Evolutionary conservation across 2,329 filamentous ascomycete species (phyloP).

Genomic region (Furcasterigmium sp.): DNA sequence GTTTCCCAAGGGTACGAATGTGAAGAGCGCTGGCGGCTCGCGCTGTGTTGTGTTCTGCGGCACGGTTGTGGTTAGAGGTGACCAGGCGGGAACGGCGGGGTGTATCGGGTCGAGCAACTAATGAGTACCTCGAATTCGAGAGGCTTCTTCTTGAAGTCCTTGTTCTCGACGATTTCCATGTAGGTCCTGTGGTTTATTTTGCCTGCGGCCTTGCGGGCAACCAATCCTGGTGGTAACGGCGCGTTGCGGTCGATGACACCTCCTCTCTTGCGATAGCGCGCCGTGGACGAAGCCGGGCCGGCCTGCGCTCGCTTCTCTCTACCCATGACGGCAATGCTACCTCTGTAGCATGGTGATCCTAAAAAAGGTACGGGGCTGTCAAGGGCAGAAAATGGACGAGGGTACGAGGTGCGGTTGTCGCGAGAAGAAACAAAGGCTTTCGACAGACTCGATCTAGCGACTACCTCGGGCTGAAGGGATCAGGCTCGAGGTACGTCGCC

Average conservation of each 20-base stretch:
- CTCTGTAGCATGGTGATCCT: not conserved
- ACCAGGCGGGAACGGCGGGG: not conserved
- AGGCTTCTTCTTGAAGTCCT: conserved; percentile 59
- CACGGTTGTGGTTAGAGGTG: conserved; percentile 16
- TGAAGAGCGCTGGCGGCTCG: conserved; percentile 54
- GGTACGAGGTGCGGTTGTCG: not conserved
- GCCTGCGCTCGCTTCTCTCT: conserved; percentile 11
- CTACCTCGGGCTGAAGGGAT: too few relatives aligned
- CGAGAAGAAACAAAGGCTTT: not conserved
- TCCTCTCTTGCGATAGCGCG: conserved; percentile 8
- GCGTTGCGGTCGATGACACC: conserved; percentile 20
- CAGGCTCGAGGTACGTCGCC: too few relatives aligned
- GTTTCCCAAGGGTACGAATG: conserved; percentile 59
- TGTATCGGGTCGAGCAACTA: not conserved
- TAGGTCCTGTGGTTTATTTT: conserved; percentile 56
- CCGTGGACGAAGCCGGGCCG: conserved; percentile 10
- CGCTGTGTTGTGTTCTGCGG: conserved; percentile 45
- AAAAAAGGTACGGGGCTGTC: not conserved
- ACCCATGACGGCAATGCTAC: conserved; percentile 9
- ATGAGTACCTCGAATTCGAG: conserved; percentile 54
- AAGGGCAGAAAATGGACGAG: not conserved
- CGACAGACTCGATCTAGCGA: too few relatives aligned
- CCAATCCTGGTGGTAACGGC: conserved; percentile 26
- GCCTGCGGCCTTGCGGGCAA: conserved; percentile 28
- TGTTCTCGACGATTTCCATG: conserved; percentile 60